These are phyloP conservation scores for Inga leiocalycina DNA, from an alignment of 306 rosid species.

Conservation along the genomic window DNA sequence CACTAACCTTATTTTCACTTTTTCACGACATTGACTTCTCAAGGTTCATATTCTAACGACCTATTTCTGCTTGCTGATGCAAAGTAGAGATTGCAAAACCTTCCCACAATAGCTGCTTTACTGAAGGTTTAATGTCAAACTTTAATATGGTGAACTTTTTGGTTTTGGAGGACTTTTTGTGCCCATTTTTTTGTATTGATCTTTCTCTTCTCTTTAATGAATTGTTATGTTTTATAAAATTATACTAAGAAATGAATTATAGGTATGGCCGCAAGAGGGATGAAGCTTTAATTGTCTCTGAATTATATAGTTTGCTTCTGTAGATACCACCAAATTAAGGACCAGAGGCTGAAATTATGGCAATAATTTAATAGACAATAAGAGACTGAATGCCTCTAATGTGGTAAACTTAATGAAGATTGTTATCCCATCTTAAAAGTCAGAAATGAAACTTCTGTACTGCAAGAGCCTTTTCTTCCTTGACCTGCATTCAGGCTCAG, in stretches of 20 bases:
- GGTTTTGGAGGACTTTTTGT: neutral
- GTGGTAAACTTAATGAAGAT: slow-evolving; percentile 1
- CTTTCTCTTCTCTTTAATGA: neutral
- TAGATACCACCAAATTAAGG: neutral
- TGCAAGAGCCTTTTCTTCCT: neutral
- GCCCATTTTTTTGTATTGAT: neutral
- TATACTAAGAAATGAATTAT: neutral
- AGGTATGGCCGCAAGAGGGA: neutral
- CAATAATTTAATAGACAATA: neutral
- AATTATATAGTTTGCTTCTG: neutral
- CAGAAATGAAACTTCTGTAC: neutral
- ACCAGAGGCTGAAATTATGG: neutral
- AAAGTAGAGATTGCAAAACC: neutral
- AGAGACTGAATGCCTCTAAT: neutral
- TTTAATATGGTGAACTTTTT: neutral
- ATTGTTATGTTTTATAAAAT: neutral
- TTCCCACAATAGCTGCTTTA: neutral
- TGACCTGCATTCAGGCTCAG: neutral
- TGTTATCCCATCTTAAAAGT: neutral
- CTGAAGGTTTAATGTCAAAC: neutral
- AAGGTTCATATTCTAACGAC: neutral
- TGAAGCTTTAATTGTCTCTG: neutral
- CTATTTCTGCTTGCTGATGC: neutral
- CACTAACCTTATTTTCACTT: neutral
- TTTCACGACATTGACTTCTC: neutral